Base-by-base conservation (phyloP, 2,329 filamentous ascomycete species). In the Phialemonium atrogriseum region DNA sequence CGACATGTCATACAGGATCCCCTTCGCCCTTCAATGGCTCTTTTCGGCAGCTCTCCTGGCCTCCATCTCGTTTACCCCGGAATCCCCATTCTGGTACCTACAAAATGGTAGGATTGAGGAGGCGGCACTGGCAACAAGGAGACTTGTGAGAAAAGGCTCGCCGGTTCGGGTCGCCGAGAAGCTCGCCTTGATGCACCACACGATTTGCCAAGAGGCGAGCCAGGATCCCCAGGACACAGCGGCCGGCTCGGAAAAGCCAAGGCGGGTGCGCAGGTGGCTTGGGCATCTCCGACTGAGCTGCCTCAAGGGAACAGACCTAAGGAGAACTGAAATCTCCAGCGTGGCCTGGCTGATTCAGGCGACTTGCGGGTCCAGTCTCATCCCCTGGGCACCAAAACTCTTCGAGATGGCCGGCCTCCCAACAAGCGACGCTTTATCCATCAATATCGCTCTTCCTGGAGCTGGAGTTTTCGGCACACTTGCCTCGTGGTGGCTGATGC, bases 71-170 rank as follows among this genome's bases (percentile, higher is more conserved):
- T 60, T 68, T 18, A 60, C 63, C 1, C 68, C 66, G 0, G 66
- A 70, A 35, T 43, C 40, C 16, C 63, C 63, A 5, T 66, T 62
- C 60, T 69, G 65, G 62, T 55, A 70, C 10, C 63, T 71, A 26
- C 59, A 66, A 22, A 60, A 62, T 39, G 59, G 58, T 16, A 48
- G 56, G 4, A 46, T 64, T 12, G 59, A 57, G 13, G 62, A 69
- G 5, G 68, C 68, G 3, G 63, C 66, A 45, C 55, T 54, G 18
- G 48, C 64, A 1, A 56, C 70, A 10, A 54, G 61, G 9, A 59
- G 66, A 5, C 56, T 72, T 2, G 68, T 35, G 7, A 23, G 65
- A 5, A 58, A 53, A 17, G 38, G 57, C 10, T 54, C 66, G 34
- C 55, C 58, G 15, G 42, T 42, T 5, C 46, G 54, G 16, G 48